phyloP scores from a whole-genome alignment of 2,329 filamentous ascomycete genomes.

The Chaetomium sp. region DNA sequence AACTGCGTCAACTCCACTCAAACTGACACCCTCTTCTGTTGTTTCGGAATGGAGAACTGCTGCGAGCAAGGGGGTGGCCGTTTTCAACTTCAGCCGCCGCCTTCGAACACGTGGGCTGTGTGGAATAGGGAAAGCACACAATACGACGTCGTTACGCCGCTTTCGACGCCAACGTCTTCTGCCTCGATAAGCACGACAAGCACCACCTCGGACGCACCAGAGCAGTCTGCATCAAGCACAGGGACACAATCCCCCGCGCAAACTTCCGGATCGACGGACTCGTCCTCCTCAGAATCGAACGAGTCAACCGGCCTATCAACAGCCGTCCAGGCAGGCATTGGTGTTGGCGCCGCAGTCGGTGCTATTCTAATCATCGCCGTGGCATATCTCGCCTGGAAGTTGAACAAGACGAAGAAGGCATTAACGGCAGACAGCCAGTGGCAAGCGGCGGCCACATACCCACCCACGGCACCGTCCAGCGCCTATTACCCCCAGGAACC shows the following conservation, averaged over 20 bases:
- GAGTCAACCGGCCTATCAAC: conserved; percentile 5
- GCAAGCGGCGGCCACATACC: background rate
- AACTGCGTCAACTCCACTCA: conserved; percentile 3
- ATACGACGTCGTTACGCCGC: conserved; percentile 3
- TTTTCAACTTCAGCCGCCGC: background rate
- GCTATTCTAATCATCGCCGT: conserved; percentile 15
- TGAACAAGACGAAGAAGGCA: conserved; percentile 5
- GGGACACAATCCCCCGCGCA: too few species aligned
- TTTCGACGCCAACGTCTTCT: background rate
- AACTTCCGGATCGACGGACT: background rate
- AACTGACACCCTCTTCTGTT: background rate
- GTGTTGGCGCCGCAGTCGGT: conserved; percentile 18
- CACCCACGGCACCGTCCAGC: background rate
- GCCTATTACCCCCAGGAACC: background rate
- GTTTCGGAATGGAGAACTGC: background rate
- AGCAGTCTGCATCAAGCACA: background rate
- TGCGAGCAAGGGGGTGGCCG: conserved; percentile 2
- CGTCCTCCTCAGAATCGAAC: background rate
- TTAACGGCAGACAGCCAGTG: background rate
- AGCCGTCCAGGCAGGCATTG: conserved; percentile 20
- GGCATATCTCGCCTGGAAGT: conserved; percentile 19
- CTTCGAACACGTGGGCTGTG: conserved; percentile 3
- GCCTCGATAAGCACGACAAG: background rate
- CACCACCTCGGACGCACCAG: too few species aligned
- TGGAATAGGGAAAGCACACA: background rate